Base-by-base conservation (phyloP, 768 basidiomycete genomes). In the Russula emetica region DNA sequence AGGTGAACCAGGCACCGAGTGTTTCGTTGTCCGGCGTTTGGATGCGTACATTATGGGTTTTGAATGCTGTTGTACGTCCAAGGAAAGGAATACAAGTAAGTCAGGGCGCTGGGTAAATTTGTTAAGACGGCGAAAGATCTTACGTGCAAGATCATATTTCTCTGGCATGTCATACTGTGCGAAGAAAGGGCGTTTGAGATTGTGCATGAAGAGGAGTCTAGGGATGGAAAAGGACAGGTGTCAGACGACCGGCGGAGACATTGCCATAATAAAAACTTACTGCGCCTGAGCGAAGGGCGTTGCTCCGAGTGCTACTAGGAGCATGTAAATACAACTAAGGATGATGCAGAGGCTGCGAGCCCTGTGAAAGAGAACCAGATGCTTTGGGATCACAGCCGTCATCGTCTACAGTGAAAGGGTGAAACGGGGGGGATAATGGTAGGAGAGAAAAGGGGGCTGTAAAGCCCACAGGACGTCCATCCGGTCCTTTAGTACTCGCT, bases 1-100 rank as follows among this genome's bases (percentile, higher is more conserved):
- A 78, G 36, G 90, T 75, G 73, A 92, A 92, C 92, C 92, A 94
- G 16, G 92, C 88, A n/a, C 95, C 95, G 45, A 98, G 73, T 0
- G 80, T 81, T 59, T 87, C 82, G 63, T 91, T 89, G 73, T 98
- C 95, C 0, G 82, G 70, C 0, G 94, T 94, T 18, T 76, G 73
- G 11, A 97, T 77, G 59, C 82, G 77, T 49, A 94, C 73, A 70
- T 94, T 91, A 45, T 83, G 74, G 0, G 90, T 88, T 72, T 91
- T 94, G 68, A 60, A 67, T 6, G 67, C 67, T 69, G 14, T 38
- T 14, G 24, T 18, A 22, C 14, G 30, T 9, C 6, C 38, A 24
- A 40, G 34, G 11, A 50, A n/a, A 22, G 52, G 53, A 32, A 34
- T 11, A 6, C 5, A 34, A 26, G 7, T 5, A 22, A 53, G 9